Conservation (phyloP, 1,284 basidiomycete species). For the Ustilago loliicola region DNA sequence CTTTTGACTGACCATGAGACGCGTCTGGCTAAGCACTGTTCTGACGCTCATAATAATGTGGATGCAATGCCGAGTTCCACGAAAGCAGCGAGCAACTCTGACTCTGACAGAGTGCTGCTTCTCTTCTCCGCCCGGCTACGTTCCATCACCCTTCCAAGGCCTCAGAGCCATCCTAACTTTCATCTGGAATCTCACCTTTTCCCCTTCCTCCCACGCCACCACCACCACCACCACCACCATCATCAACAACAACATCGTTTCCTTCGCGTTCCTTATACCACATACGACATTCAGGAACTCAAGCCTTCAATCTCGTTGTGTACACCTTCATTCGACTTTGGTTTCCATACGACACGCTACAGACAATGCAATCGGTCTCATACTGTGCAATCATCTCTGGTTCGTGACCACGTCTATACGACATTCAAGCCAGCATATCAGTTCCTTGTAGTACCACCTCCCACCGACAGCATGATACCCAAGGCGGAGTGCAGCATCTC, state of each 20-base stretch:
- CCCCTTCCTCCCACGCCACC: constrained; percentile 4
- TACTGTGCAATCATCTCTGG: not conserved
- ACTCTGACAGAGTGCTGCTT: not conserved
- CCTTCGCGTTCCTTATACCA: not conserved
- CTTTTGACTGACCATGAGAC: not conserved
- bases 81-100: not conserved
- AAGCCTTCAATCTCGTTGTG: not conserved
- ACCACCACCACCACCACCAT: constrained; percentile 8
- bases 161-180: not conserved
- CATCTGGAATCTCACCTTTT: not conserved
- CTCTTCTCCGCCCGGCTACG: not conserved
- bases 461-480: constrained; percentile 19
- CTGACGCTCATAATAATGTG: not conserved
- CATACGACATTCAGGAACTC: not conserved
- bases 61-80: constrained; percentile 2
- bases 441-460: not conserved
- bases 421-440: too few species aligned
- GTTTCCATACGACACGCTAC: not conserved
- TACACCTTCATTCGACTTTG: not conserved
- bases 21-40: constrained; percentile 9
- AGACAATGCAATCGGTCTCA: constrained; percentile 4
- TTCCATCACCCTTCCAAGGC: too few species aligned
- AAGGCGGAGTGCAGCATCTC: not conserved
- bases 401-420: not conserved
- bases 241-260: constrained; percentile 2